Evolutionary conservation across 2,329 filamentous ascomycete species (phyloP).

Genomic region (Aspergillus sp.): DNA sequence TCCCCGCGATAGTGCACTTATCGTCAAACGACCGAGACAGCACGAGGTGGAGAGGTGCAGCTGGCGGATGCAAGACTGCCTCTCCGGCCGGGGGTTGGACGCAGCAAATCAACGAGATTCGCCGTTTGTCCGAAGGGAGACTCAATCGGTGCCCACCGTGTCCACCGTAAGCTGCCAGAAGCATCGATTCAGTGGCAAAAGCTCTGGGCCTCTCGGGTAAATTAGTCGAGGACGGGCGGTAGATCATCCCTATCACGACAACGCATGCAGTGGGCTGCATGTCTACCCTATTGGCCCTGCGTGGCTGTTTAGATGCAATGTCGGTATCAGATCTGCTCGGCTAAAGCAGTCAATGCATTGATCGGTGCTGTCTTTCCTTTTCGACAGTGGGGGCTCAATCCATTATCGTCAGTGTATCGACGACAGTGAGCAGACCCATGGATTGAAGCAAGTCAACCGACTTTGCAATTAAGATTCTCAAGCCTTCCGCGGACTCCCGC

Average conservation of each 20-base stretch:
- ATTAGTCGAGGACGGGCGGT: slow-evolving; percentile 1
- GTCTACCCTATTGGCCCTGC: background rate
- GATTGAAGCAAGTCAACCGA: slow-evolving; percentile 12
- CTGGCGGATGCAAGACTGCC: background rate
- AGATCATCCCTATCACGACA: slow-evolving; percentile 4
- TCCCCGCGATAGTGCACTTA: background rate
- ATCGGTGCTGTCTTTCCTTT: background rate
- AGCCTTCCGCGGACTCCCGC: slow-evolving; percentile 14
- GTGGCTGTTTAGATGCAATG: background rate
- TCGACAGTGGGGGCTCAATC: background rate
- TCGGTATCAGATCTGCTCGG: background rate
- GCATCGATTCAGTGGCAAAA: no score
- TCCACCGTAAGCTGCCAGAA: background rate
- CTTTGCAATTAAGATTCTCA: slow-evolving; percentile 10
- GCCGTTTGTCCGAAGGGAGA: background rate
- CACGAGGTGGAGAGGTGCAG: background rate
- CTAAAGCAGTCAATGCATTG: background rate
- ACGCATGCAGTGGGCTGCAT: slow-evolving; percentile 2
- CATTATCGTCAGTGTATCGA: no score
- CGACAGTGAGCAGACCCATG: background rate
- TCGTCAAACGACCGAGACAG: background rate
- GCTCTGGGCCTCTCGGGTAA: background rate
- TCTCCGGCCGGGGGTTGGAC: background rate
- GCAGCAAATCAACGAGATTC: slow-evolving; percentile 1
- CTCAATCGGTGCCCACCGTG: no score